A percentile compares a stretch with the other conserved stretches of the same genome.
These are phyloP conservation scores for Begonia loranthoides DNA, from an alignment of 306 rosid genomes.

Conservation along the genomic window DNA sequence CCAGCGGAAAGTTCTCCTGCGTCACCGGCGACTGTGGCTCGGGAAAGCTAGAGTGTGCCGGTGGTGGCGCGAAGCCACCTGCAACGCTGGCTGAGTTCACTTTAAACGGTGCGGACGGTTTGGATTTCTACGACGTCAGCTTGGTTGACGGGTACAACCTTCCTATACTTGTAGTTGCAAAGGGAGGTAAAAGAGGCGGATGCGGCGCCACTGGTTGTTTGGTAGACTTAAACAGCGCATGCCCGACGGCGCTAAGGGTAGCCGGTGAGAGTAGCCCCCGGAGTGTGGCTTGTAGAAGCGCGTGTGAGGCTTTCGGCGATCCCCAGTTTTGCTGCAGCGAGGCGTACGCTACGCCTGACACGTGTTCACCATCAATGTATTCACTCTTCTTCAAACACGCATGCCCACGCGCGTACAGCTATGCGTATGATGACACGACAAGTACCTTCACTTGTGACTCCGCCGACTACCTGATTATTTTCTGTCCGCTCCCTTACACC, in stretches of 20 bases:
- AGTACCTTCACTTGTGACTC: constrained; percentile 83
- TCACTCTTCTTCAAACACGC: constrained; percentile 56
- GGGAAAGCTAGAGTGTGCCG: constrained; percentile 50
- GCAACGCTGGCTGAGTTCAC: constrained; percentile 92
- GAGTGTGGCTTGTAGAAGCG: constrained; percentile 79
- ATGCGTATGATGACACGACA: constrained; percentile 90
- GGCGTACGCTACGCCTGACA: constrained; percentile 74
- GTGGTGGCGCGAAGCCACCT: constrained; percentile 77
- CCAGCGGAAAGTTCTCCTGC: constrained; percentile 55
- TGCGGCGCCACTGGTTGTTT: constrained; percentile 83
- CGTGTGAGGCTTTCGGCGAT: constrained; percentile 87
- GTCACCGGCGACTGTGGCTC: constrained; percentile 82
- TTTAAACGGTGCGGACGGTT: constrained; percentile 61
- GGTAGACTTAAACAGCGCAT: constrained; percentile 63
- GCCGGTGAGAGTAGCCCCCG: constrained; percentile 26
- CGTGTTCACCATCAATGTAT: constrained; percentile 49
- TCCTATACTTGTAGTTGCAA: constrained; percentile 65
- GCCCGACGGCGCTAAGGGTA: constrained; percentile 45
- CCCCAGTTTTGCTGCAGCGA: constrained; percentile 78
- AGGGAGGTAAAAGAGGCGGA: constrained; percentile 60
- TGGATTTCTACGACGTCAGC: constrained; percentile 94
- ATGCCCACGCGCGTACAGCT: constrained; percentile 97
- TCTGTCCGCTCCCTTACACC: constrained; percentile 77
- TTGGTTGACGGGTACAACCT: constrained; percentile 88
- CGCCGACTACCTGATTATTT: constrained; percentile 61